Percentiles rank a stretch among this genome's conserved stretches.
Conservation (phyloP, 2,329 filamentous ascomycete species). For the Nemania bipapillata region DNA sequence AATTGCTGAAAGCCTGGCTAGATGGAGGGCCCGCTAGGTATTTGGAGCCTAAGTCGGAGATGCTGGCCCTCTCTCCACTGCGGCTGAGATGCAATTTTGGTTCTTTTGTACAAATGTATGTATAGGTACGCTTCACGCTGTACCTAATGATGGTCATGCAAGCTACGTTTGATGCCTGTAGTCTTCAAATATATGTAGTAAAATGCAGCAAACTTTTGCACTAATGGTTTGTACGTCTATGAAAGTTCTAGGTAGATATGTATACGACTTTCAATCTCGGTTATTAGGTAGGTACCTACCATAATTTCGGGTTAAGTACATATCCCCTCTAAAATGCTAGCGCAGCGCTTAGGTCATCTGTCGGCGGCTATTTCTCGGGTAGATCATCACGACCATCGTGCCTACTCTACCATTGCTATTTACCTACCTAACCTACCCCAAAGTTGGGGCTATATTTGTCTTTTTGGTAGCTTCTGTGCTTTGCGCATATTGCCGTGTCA, state of each 20-base stretch:
- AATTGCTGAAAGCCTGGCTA: not conserved
- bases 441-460: not conserved
- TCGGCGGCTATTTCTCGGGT: not conserved
- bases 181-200: not conserved
- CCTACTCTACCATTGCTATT: not conserved
- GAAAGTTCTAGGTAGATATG: not conserved
- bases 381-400: no score
- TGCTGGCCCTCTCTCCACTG: conserved; percentile 12
- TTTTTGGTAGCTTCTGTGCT: not conserved
- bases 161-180: not conserved
- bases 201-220: not conserved
- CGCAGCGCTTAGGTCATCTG: not conserved
- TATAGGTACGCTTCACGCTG: no score
- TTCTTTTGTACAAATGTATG: not conserved
- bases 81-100: conserved; percentile 20
- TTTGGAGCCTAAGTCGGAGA: not conserved
- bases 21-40: not conserved
- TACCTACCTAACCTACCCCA: not conserved
- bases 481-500: not conserved
- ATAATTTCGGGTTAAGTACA: not conserved
- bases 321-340: not conserved
- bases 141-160: not conserved
- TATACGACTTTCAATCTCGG: no score
- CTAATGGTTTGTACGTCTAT: not conserved
- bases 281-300: not conserved